Evolutionary conservation across 164 flowering plant genomes (phyloP), one percentile per base, ranked within the genome.

Genomic region (Platanus orientalis): DNA sequence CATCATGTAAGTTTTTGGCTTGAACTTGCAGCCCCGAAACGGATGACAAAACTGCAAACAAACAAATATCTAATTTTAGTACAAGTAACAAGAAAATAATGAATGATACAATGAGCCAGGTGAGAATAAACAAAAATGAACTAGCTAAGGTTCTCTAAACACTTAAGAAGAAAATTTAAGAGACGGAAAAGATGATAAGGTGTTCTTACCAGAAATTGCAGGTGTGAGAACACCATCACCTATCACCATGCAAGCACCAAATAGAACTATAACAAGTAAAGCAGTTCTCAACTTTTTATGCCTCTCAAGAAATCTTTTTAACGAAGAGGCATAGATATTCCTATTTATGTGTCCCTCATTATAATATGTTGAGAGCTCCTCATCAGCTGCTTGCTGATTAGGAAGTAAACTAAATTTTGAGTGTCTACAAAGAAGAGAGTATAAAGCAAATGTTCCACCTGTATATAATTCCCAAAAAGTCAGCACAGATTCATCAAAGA

Each of bases 391-490:
- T 71, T 88, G 95, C 30, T 80, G 75, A 71, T 88, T 85, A 24
- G 89, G 89, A 59, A 83, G 82, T 70, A 84, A 67, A 75, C 78
- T 72, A 51, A 80, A 61, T 47, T 76, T 88, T 67, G 84, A 88
- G 71, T 83, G 86, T 64, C 91, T 72, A 59, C 86, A 85, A 39
- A 88, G 82, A 24, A 84, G 81, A 2, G 90, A 73, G 64, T 88
- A 88, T 29, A 88, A 60, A 34, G 91, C 89, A 76, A 88, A 82
- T 3, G 78, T 71, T n/a, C 91, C 91, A 50, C 95, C 95, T 88
- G 80, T 66, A 65, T 19, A 29, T 16, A 29, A 62, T 23, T 39
- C 53, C 45, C 67, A 59, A 14, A 47, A 30, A 3, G 54, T 62
- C 21, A 61, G 36, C 61, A 69, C 13, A 61, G 54, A 29, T 24